phyloP scores from a whole-genome alignment of 2,329 filamentous ascomycete species.

The Daldinia sp. region DNA sequence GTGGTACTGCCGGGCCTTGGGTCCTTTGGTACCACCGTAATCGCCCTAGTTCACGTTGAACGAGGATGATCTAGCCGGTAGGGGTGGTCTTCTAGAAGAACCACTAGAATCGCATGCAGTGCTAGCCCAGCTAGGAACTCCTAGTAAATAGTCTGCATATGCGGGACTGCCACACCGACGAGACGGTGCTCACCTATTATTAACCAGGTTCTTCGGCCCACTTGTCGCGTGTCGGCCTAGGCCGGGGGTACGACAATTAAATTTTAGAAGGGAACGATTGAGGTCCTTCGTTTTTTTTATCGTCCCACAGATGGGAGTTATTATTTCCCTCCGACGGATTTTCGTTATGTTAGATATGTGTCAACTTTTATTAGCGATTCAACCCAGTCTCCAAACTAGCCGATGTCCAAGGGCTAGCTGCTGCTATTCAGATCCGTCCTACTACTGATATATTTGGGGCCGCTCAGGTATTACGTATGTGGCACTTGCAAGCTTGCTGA shows the following conservation, averaged over 20 bases:
- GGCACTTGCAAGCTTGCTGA: slow-evolving; percentile 28
- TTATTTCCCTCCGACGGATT: slow-evolving; percentile 11
- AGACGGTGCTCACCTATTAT: slow-evolving; percentile 42
- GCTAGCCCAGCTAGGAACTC: slow-evolving; percentile 31
- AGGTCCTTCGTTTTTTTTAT: slow-evolving; percentile 17
- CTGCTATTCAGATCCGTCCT: slow-evolving; percentile 2
- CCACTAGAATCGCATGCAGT: slow-evolving; percentile 43
- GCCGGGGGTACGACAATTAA: slow-evolving; percentile 39
- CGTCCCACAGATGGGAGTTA: slow-evolving; percentile 23
- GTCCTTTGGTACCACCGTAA: slow-evolving; percentile 34
- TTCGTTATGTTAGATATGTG: neutral
- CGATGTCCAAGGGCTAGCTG: neutral
- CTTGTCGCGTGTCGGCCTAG: slow-evolving; percentile 43
- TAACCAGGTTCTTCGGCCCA: slow-evolving; percentile 40
- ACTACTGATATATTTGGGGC: slow-evolving; percentile 8
- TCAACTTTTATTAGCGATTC: slow-evolving; percentile 13
- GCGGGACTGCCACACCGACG: slow-evolving; percentile 43
- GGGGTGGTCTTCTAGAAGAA: slow-evolving; percentile 42
- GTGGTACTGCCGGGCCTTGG: slow-evolving; percentile 37
- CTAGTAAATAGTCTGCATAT: slow-evolving; percentile 37
- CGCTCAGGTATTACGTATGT: slow-evolving; percentile 32
- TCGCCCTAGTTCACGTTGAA: slow-evolving; percentile 33
- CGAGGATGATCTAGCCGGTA: slow-evolving; percentile 40
- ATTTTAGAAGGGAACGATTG: slow-evolving; percentile 26
- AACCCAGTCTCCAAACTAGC: slow-evolving; percentile 9